A percentile compares a stretch with the other conserved stretches of the same genome.
Conservation (phyloP, 805 yeast species). For the Lipomyces yamadae region DNA sequence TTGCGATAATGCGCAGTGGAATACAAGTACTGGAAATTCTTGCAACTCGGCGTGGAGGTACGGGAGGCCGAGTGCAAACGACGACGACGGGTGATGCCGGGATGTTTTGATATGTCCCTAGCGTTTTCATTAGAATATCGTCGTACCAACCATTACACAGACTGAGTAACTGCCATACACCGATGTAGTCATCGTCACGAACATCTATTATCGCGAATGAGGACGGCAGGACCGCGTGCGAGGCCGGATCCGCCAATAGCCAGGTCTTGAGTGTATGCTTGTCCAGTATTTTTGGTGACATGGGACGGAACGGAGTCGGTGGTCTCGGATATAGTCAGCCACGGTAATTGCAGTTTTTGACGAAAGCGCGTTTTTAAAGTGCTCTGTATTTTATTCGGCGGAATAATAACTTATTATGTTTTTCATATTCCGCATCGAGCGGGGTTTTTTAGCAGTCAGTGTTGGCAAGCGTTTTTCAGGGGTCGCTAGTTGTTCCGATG, state of each 20-base stretch:
- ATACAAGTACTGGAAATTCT: conserved; percentile 62
- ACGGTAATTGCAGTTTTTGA: background rate
- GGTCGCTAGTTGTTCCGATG: too few relatives aligned
- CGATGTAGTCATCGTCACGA: conserved; percentile 79
- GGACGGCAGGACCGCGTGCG: conserved; percentile 17
- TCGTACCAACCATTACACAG: background rate
- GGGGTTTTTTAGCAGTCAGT: too few relatives aligned
- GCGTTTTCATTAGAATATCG: background rate
- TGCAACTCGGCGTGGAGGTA: conserved; percentile 47
- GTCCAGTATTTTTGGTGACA: conserved; percentile 20
- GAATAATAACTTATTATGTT: too few relatives aligned
- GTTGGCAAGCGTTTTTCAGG: too few relatives aligned
- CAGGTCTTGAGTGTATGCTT: conserved; percentile 22
- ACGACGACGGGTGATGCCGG: conserved; percentile 59
- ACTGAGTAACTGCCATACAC: conserved; percentile 51
- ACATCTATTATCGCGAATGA: conserved; percentile 68
- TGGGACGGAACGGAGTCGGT: background rate
- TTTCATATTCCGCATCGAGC: too few relatives aligned
- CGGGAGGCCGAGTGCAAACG: conserved; percentile 50
- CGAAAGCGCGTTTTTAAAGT: background rate
- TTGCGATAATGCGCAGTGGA: conserved; percentile 91
- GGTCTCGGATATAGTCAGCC: background rate
- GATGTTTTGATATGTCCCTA: conserved; percentile 65
- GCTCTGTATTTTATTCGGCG: background rate
- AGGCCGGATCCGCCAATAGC: conserved; percentile 17